Conservation (phyloP, 495 filamentous ascomycete species). For the Tuber aestivum region DNA sequence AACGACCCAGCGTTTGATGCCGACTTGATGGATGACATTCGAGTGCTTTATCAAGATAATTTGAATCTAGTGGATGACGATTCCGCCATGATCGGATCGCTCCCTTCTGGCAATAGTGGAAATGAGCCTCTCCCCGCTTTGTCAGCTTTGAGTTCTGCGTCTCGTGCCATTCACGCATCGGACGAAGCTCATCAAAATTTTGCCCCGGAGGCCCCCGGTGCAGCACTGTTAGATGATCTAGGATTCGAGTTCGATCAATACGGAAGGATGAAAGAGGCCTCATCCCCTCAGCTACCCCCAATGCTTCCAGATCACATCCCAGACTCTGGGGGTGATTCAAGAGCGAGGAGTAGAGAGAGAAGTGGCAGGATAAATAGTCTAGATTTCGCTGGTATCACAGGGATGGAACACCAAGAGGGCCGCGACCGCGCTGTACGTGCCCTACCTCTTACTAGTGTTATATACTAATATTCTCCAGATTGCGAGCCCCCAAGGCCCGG, state of each 20-base stretch:
- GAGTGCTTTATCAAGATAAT: conserved; percentile 32
- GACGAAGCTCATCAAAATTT: conserved; percentile 50
- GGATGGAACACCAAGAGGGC: conserved; percentile 46
- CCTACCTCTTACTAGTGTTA: background rate
- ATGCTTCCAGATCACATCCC: conserved; percentile 6
- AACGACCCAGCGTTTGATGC: conserved; percentile 87
- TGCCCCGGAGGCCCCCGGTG: background rate
- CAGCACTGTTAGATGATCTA: conserved; percentile 49
- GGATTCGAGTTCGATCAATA: conserved; percentile 63
- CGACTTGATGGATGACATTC: conserved; percentile 44
- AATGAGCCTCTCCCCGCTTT: background rate
- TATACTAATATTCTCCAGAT: background rate
- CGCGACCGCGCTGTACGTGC: conserved; percentile 21
- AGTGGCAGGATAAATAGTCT: conserved; percentile 44
- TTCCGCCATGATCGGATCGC: conserved; percentile 37
- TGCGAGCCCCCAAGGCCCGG: background rate
- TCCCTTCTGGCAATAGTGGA: background rate
- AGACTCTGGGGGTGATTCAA: conserved; percentile 15
- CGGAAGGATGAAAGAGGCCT: conserved; percentile 53
- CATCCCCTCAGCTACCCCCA: conserved; percentile 13
- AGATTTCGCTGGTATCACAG: conserved; percentile 45
- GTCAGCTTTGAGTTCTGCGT: conserved; percentile 18
- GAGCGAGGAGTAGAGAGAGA: conserved; percentile 12
- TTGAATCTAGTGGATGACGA: conserved; percentile 42
- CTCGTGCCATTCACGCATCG: conserved; percentile 33